Conservation (phyloP, 306 rosid genomes). For the Ammopiptanthus mongolicus region DNA sequence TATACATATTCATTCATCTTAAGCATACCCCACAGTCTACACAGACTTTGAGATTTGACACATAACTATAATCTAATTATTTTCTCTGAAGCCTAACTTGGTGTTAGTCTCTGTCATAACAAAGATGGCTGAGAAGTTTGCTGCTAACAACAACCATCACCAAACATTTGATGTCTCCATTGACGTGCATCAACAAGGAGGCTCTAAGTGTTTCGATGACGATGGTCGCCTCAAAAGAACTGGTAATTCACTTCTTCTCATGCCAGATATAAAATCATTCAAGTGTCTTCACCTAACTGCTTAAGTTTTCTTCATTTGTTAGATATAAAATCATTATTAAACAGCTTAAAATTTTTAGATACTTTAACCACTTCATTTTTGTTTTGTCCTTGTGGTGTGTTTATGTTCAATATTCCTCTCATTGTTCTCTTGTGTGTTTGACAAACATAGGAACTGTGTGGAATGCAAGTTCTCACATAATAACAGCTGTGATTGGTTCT, state of each 20-base stretch:
- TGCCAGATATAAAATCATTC: not conserved
- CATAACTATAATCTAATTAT: not conserved
- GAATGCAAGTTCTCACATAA: constrained; percentile 83
- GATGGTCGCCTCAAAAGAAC: constrained; percentile 86
- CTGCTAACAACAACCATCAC: constrained; percentile 21
- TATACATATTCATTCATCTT: not conserved
- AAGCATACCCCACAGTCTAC: not conserved
- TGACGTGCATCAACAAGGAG: constrained; percentile 39
- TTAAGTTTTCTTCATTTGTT: no score
- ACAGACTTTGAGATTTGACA: not conserved
- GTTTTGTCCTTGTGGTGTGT: not conserved
- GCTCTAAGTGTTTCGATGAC: constrained; percentile 66
- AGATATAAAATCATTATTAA: no score
- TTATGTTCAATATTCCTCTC: not conserved
- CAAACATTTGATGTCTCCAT: constrained; percentile 50
- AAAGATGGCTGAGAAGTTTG: constrained; percentile 50
- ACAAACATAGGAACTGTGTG: constrained; percentile 49
- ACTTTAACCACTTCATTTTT: not conserved
- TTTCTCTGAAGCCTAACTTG: not conserved
- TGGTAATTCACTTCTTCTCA: constrained; percentile 31
- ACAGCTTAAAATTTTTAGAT: not conserved
- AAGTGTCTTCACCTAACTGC: not conserved
- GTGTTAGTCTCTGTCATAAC: not conserved
- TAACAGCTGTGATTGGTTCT: constrained; percentile 86
- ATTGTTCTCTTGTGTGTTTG: not conserved